Evolutionary conservation across 192 early-diverging fungal genomes (phyloP).

Genomic region (Bifiguratus adelaidae): DNA sequence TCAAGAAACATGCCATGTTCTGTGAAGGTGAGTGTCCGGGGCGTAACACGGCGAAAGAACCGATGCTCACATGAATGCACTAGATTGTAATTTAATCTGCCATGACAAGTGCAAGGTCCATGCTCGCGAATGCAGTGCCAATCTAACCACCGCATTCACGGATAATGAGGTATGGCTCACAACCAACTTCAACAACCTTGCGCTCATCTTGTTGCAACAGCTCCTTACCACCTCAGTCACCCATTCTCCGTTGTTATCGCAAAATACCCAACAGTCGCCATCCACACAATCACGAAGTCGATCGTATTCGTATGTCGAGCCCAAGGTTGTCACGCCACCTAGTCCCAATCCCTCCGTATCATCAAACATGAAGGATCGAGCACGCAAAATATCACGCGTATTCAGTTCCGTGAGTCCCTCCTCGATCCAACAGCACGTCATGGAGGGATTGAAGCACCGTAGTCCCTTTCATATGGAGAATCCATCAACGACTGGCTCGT

Average conservation of each 20-base stretch:
- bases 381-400: neutral
- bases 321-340: neutral
- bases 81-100: conserved; percentile 21
- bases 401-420: neutral
- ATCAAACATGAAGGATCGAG: neutral
- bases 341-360: neutral
- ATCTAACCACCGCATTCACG: no score
- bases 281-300: neutral
- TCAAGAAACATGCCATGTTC: conserved; percentile 34
- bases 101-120: conserved; percentile 21
- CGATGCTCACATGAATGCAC: neutral
- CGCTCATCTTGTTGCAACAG: neutral
- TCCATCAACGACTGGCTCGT: no score
- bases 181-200: no score
- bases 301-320: neutral
- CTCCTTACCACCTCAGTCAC: neutral
- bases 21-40: conserved; percentile 33
- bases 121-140: conserved; percentile 17
- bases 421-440: no score
- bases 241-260: neutral
- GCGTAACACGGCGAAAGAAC: neutral
- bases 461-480: no score
- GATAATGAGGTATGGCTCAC: no score
- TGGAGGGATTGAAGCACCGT: no score
- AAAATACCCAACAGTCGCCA: neutral